These are phyloP conservation scores for Geotrichum fermentans DNA, from an alignment of 1,139 yeast species.

Conservation along the genomic window DNA sequence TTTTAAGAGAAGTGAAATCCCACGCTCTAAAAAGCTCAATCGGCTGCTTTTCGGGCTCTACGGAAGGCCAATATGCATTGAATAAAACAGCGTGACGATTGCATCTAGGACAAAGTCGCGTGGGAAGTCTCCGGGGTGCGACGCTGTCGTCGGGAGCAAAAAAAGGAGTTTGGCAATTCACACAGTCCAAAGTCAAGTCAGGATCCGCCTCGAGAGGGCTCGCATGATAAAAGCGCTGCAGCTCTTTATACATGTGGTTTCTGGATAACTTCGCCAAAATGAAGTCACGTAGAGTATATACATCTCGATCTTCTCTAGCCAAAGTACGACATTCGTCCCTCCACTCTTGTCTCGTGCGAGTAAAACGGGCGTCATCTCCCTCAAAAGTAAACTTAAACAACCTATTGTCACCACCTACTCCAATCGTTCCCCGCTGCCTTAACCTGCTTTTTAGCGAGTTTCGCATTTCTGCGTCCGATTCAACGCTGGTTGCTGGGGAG, in stretches of 20 bases:
- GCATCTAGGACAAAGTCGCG: slow-evolving; percentile 32
- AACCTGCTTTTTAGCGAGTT: slow-evolving; percentile 11
- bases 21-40: slow-evolving; percentile 22
- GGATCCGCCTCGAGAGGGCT: slow-evolving; percentile 23
- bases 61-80: slow-evolving; percentile 32
- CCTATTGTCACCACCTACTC: neutral
- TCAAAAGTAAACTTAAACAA: slow-evolving; percentile 11
- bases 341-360: slow-evolving; percentile 9
- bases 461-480: slow-evolving; percentile 2
- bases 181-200: slow-evolving; percentile 23
- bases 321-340: neutral
- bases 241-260: slow-evolving; percentile 2
- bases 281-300: slow-evolving; percentile 6
- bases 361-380: slow-evolving; percentile 6
- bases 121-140: slow-evolving; percentile 10
- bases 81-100: slow-evolving; percentile 32
- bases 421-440: slow-evolving; percentile 5
- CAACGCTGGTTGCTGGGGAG: slow-evolving; percentile 14
- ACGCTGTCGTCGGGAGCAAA: slow-evolving; percentile 17
- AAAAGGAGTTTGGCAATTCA: slow-evolving; percentile 28
- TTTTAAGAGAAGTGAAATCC: slow-evolving; percentile 11
- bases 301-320: slow-evolving; percentile 1
- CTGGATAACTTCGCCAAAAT: slow-evolving; percentile 7
- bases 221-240: slow-evolving; percentile 22
- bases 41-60: slow-evolving; percentile 14